Evolutionary conservation across 177 flowering plant species (phyloP), one percentile per base, ranked within the genome.

Genomic region (Telopea speciosissima): DNA sequence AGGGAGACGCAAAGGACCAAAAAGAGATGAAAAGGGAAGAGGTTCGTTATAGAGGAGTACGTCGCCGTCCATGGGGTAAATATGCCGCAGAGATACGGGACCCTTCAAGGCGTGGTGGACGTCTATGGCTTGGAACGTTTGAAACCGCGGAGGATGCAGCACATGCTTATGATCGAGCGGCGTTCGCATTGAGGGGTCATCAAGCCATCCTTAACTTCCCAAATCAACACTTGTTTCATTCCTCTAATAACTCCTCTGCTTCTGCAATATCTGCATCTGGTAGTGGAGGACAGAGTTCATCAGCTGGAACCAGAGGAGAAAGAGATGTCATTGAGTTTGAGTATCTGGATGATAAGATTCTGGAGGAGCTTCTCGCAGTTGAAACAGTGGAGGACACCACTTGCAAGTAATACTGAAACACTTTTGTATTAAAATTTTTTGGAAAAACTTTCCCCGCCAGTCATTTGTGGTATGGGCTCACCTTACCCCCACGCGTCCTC

Each of bases 141-240:
- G 96, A 89, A 68, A 87, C 83, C 28, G 87, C 93, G 0, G 93
- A 90, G 70, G 91, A 85, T 0, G 96, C 96, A 0, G 97, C 93
- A 24, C 59, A 89, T 49, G 97, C 93, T 2, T 91, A 91, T 61
- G 97, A 91, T 56, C 97, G 88, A 76, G 97, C 97, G 0, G 97
- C 97, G 5, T 88, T 84, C 58, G 63, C 93, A 0, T 73, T 83
- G 84, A 56, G 89, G 11, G 93, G 97, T 1, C 21, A 85, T 0
- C 40, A 75, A 78, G 93, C 97, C 0, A 70, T 83, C 2, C 85
- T 90, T 23, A 90, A 90, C 75, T 90, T 90, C 49, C 86, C 97
- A 5, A 36, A 36, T 36, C 8, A 36, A 36, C 40, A 36, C 8
- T 8, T 3, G 8, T 36, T 6, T 36, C 40, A 36, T 1, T 24